Conservation (phyloP, 2,329 filamentous ascomycete species). For the Setomelanomma holmii region DNA sequence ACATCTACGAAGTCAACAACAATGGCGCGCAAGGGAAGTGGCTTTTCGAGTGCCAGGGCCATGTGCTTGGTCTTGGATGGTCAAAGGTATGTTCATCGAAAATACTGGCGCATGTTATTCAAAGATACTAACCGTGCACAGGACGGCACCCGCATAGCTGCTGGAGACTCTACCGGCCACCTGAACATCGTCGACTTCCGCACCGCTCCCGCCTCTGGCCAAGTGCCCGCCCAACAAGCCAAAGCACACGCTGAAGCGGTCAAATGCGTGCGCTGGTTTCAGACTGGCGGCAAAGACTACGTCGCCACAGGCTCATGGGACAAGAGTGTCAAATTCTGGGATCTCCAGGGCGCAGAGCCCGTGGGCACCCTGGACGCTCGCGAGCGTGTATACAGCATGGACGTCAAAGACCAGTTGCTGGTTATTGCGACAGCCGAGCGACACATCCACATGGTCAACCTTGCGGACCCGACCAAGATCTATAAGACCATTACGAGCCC, state of each 20-base stretch:
- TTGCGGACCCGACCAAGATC: constrained; percentile 85
- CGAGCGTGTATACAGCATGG: constrained; percentile 89
- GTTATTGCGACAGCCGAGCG: constrained; percentile 93
- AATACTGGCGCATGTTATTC: not conserved
- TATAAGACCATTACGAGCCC: constrained; percentile 97
- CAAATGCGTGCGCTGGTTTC: constrained; percentile 72
- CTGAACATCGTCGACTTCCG: constrained; percentile 84
- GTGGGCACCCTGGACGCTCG: constrained; percentile 72
- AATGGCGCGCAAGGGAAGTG: constrained; percentile 86
- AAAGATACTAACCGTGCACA: constrained; percentile 50
- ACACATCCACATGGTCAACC: constrained; percentile 94
- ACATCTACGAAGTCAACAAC: constrained; percentile 90
- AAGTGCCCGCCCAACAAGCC: constrained; percentile 63
- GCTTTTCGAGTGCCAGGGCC: constrained; percentile 79
- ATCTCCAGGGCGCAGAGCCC: constrained; percentile 69
- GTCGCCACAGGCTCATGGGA: constrained; percentile 93
- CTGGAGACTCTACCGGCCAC: constrained; percentile 88
- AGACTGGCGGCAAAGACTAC: constrained; percentile 72
- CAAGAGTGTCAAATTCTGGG: constrained; percentile 91
- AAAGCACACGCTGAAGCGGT: constrained; percentile 80
- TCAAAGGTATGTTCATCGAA: constrained; percentile 71
- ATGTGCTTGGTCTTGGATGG: constrained; percentile 85
- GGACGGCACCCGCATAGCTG: constrained; percentile 90
- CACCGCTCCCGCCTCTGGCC: constrained; percentile 50
- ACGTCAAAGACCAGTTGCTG: constrained; percentile 84